phyloP scores from a whole-genome alignment of 164 flowering plant species.

The Vitis rupestris region DNA sequence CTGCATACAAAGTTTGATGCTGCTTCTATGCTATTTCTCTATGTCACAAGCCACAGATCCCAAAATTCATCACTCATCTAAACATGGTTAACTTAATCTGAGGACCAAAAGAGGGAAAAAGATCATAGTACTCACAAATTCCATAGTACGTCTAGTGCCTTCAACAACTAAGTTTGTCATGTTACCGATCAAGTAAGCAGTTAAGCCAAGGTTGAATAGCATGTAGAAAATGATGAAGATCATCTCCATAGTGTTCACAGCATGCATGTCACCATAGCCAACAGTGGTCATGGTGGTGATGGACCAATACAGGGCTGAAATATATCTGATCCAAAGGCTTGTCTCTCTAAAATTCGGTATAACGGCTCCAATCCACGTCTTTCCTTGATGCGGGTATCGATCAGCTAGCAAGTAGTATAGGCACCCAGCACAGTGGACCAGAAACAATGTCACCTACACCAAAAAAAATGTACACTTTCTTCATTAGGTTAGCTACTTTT shows the following conservation, averaged over 20 bases:
- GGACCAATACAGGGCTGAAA: slow-evolving; percentile 88
- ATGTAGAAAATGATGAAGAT: slow-evolving; percentile 81
- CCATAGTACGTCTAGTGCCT: slow-evolving; percentile 95
- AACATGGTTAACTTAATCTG: background rate
- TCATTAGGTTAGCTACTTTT: background rate
- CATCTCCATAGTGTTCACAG: slow-evolving; percentile 84
- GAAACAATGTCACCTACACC: slow-evolving; percentile 72
- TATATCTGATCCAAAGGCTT: slow-evolving; percentile 61
- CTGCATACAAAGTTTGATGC: slow-evolving; percentile 81
- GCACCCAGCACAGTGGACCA: slow-evolving; percentile 90
- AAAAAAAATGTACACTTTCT: slow-evolving; percentile 4
- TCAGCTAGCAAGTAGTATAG: slow-evolving; percentile 83
- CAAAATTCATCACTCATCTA: background rate
- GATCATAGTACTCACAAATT: slow-evolving; percentile 58
- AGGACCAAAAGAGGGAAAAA: background rate
- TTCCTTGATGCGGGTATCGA: slow-evolving; percentile 65
- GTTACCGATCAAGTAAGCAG: slow-evolving; percentile 92
- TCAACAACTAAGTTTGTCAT: slow-evolving; percentile 96
- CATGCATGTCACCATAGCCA: slow-evolving; percentile 96
- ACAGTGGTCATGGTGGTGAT: slow-evolving; percentile 92
- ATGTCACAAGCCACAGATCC: slow-evolving; percentile 12
- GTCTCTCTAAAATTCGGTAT: slow-evolving; percentile 74
- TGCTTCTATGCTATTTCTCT: slow-evolving; percentile 89
- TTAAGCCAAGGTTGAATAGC: slow-evolving; percentile 92
- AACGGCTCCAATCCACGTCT: slow-evolving; percentile 76